Percentiles rank a stretch among this genome's conserved stretches.
Evolutionary conservation across 306 rosid genomes (phyloP).

Genomic region (Glycine tomentella): DNA sequence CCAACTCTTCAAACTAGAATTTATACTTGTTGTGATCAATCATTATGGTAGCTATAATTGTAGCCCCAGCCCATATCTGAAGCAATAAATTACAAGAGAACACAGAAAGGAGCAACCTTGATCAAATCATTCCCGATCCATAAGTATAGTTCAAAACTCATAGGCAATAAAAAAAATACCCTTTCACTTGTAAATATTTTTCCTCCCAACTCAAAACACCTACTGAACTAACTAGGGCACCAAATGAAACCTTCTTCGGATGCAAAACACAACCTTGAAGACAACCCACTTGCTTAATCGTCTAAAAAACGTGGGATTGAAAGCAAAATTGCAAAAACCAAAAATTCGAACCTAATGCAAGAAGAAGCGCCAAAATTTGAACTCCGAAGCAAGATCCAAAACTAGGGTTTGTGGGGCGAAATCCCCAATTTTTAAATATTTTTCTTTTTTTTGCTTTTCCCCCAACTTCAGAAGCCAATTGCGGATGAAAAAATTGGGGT

Average conservation of each 20-base stretch:
- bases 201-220: slow-evolving; percentile 44
- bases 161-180: slow-evolving; percentile 8
- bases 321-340: slow-evolving; percentile 39
- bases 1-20: slow-evolving; percentile 35
- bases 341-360: slow-evolving; percentile 57
- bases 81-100: slow-evolving; percentile 35
- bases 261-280: slow-evolving; percentile 33
- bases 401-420: slow-evolving; percentile 73
- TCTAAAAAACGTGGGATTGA: slow-evolving; percentile 37
- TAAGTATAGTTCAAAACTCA: slow-evolving; percentile 21
- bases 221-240: slow-evolving; percentile 45
- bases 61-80: slow-evolving; percentile 27
- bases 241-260: slow-evolving; percentile 30
- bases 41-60: slow-evolving; percentile 28
- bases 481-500: slow-evolving; percentile 42
- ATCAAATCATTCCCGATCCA: slow-evolving; percentile 45
- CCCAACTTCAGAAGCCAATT: slow-evolving; percentile 46
- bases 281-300: slow-evolving; percentile 44
- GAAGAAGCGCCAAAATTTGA: slow-evolving; percentile 49
- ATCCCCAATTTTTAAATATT: slow-evolving; percentile 38
- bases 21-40: slow-evolving; percentile 19
- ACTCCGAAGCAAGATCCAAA: slow-evolving; percentile 60
- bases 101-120: slow-evolving; percentile 17
- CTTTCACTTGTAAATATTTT: slow-evolving; percentile 22
- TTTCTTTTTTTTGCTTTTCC: not conserved